A percentile compares a stretch with the other conserved stretches of the same genome.
Evolutionary conservation across 306 rosid species (phyloP).

Genomic region (Casuarina cunninghamiana): DNA sequence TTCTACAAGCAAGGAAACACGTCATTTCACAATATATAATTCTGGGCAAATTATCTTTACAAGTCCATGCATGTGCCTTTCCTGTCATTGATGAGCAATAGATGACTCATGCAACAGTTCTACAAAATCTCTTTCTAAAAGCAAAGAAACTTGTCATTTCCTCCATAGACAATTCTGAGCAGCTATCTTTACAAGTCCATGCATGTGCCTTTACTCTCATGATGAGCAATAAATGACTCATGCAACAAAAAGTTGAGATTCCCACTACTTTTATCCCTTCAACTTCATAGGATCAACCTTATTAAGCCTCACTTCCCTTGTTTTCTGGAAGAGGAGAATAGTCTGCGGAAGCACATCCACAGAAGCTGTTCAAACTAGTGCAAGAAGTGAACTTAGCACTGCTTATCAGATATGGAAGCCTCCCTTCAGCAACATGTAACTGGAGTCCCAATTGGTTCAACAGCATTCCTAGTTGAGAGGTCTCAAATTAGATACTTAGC

Average conservation of each 20-base stretch:
- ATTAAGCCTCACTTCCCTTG: slow-evolving; percentile 24
- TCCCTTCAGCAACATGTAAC: slow-evolving; percentile 41
- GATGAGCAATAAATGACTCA: slow-evolving; percentile 57
- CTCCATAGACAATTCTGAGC: too few relatives aligned
- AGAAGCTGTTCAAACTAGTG: neutral
- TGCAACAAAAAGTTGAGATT: slow-evolving; percentile 30
- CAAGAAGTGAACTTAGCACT: neutral
- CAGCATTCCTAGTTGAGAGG: slow-evolving; percentile 24
- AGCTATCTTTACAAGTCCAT: neutral
- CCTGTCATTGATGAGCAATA: slow-evolving; percentile 40
- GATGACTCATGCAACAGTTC: slow-evolving; percentile 44
- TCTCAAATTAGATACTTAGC: slow-evolving; percentile 38
- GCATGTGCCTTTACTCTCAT: slow-evolving; percentile 26
- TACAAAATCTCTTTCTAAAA: too few relatives aligned
- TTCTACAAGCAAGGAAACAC: slow-evolving; percentile 43
- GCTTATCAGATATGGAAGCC: slow-evolving; percentile 38
- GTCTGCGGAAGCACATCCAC: neutral
- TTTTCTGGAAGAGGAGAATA: slow-evolving; percentile 3
- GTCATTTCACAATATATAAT: slow-evolving; percentile 26
- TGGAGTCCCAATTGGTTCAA: slow-evolving; percentile 36
- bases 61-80: slow-evolving; percentile 15
- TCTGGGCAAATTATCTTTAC: neutral
- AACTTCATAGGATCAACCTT: slow-evolving; percentile 26
- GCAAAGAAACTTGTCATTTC: too few relatives aligned
- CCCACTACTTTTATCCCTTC: slow-evolving; percentile 22